Conservation (phyloP, 2,329 filamentous ascomycete species). For the Volutella citrinella region DNA sequence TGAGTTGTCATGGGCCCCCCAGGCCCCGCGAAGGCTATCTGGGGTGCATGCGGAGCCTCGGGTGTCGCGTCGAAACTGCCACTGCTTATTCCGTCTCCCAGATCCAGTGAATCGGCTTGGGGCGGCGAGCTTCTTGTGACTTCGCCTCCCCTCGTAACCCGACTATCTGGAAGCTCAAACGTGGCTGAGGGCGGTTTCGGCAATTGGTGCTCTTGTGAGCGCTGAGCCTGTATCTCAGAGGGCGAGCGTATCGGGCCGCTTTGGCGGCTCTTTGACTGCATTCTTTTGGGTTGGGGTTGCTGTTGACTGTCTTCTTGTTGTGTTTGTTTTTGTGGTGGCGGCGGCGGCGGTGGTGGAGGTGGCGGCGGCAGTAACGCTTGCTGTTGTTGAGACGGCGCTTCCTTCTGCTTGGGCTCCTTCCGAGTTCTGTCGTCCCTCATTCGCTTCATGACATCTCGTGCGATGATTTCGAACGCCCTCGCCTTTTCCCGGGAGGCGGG, state of each 20-base stretch:
- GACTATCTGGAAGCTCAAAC: too few species aligned
- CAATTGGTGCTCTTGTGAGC: too few species aligned
- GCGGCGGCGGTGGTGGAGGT: not conserved
- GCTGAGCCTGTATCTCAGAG: too few species aligned
- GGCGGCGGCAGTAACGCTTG: not conserved
- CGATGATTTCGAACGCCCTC: constrained; percentile 67
- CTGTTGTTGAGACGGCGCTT: constrained; percentile 2
- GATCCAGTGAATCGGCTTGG: too few species aligned
- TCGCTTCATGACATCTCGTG: constrained; percentile 75
- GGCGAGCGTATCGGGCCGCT: constrained; percentile 9
- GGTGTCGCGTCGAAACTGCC: constrained; percentile 20
- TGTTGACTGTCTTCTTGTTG: not conserved
- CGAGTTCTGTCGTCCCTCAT: constrained; percentile 65
- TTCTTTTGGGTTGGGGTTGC: constrained; percentile 1
- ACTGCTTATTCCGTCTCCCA: constrained; percentile 16
- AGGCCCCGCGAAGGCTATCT: too few species aligned
- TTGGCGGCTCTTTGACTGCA: constrained; percentile 15
- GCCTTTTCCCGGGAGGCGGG: constrained; percentile 53
- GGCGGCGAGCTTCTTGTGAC: too few species aligned
- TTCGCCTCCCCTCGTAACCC: too few species aligned
- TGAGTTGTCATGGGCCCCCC: too few species aligned
- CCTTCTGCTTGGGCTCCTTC: constrained; percentile 38
- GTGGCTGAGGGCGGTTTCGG: too few species aligned
- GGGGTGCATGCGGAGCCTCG: constrained; percentile 11
- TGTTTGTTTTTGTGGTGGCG: not conserved